Evolutionary conservation across 495 filamentous ascomycete genomes (phyloP).

Genomic region (Penicillium manginii): DNA sequence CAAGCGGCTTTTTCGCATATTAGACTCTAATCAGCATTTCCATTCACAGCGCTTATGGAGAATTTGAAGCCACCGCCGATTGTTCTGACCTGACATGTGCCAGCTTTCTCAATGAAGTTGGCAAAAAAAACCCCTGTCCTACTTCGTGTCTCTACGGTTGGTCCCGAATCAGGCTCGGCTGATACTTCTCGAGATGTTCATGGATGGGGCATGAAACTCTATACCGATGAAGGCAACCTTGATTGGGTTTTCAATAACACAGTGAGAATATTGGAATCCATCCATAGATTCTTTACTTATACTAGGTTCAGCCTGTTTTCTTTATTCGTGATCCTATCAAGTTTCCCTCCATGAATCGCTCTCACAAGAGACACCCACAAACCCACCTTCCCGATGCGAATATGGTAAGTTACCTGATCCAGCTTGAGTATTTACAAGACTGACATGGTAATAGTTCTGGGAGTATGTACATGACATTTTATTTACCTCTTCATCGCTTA

Average conservation of each 20-base stretch:
- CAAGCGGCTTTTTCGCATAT: not conserved
- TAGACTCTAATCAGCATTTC: not conserved
- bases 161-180: conserved; percentile 64
- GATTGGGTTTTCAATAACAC: conserved; percentile 53
- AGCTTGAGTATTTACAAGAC: conserved; percentile 11
- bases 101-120: conserved; percentile 50
- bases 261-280: conserved; percentile 11
- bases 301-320: conserved; percentile 42
- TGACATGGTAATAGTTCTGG: conserved; percentile 37
- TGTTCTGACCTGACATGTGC: conserved; percentile 47
- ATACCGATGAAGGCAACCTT: conserved; percentile 77
- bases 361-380: conserved; percentile 53
- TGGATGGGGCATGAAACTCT: conserved; percentile 57
- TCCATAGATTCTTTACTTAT: not conserved
- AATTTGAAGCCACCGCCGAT: conserved; percentile 64
- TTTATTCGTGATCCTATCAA: conserved; percentile 60
- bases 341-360: conserved; percentile 57
- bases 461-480: conserved; percentile 56
- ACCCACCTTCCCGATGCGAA: conserved; percentile 54
- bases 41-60: conserved; percentile 39
- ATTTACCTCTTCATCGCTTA: too few relatives aligned
- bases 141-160: conserved; percentile 67
- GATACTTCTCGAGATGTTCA: conserved; percentile 64
- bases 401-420: conserved; percentile 56
- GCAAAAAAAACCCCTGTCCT: conserved; percentile 66